Base-by-base conservation (phyloP, 257 asterid genomes). In the Pogostemon cablin region DNA sequence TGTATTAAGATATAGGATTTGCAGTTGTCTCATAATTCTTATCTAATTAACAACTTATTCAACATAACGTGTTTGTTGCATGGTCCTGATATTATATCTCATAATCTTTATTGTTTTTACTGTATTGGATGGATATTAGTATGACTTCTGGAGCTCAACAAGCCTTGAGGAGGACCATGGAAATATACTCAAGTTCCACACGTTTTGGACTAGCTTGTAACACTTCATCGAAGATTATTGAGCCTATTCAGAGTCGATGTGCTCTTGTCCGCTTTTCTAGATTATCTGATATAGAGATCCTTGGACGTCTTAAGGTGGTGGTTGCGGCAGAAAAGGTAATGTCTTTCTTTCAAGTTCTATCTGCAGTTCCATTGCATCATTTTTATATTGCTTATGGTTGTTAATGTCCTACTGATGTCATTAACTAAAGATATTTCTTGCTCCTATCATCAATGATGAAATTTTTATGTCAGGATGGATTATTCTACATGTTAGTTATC, bases 111-210 rank as follows among this genome's bases (percentile, higher is more conserved):
- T 15, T 77, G 52, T 12, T 64, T 77, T 53, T 83, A 71, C 54
- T 65, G 2, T 72, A 60, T 81, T 79, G 69, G 38, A 69, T 79
- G 74, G 9, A 71, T 68, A 83, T 71, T 77, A 93, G 99, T 85
- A 95, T 91, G 98, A 91, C 98, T 11, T 79, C 98, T 77, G 99
- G 96, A 62, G 99, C 99, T 72, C 98, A 95, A 80, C 98, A 91
- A 86, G 96, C 99, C 71, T 86, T 95, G 75, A 89, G 99, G 84
- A 95, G 99, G 84, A 95, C 96, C 3, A 91, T 93, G 98, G 99
- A 93, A 81, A 93, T 93, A 77, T 91, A 87, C 80, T 93, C 99
- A 0, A 91, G 84, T 72, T 85, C 99, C 41, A 95, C 98, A 8
- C 97, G 99, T 65, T 95, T 95, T 85, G 99, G 96, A 17, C 95